Percentiles rank a stretch among this genome's conserved stretches.
Evolutionary conservation across 2,329 filamentous ascomycete species (phyloP).

Genomic region (Penicillium aurantiogriseum): DNA sequence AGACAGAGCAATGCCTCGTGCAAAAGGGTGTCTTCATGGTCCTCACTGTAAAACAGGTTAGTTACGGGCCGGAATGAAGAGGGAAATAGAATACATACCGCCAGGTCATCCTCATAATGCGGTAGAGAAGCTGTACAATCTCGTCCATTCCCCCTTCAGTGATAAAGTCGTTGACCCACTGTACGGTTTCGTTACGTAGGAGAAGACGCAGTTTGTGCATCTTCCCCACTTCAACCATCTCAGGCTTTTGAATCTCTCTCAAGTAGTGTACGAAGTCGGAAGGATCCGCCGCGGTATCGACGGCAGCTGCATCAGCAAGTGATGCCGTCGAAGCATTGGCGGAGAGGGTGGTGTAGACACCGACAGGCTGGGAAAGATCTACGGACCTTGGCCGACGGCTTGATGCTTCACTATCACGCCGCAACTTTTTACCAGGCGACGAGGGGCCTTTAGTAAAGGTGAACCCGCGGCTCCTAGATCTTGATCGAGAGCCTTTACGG

Average conservation of each 20-base stretch:
- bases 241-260: conserved; percentile 74
- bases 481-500: conserved; percentile 46
- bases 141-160: conserved; percentile 87
- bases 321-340: conserved; percentile 55
- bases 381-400: conserved; percentile 71
- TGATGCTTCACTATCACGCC: conserved; percentile 62
- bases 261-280: conserved; percentile 85
- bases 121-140: conserved; percentile 78
- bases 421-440: conserved; percentile 73
- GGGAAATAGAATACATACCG: conserved; percentile 56
- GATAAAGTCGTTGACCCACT: conserved; percentile 93
- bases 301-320: conserved; percentile 62
- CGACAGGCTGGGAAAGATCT: conserved; percentile 61
- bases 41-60: conserved; percentile 62
- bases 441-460: conserved; percentile 69
- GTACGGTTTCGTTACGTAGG: conserved; percentile 89
- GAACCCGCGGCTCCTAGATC: conserved; percentile 71
- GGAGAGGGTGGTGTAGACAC: conserved; percentile 57
- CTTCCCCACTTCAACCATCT: conserved; percentile 87
- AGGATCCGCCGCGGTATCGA: conserved; percentile 71
- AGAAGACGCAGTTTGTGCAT: conserved; percentile 88
- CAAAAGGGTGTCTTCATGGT: conserved; percentile 89
- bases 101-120: conserved; percentile 97
- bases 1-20: conserved; percentile 91
- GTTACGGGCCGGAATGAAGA: neutral